Evolutionary conservation across 2,329 filamentous ascomycete genomes (phyloP).

Genomic region (Penicillium thymicola): DNA sequence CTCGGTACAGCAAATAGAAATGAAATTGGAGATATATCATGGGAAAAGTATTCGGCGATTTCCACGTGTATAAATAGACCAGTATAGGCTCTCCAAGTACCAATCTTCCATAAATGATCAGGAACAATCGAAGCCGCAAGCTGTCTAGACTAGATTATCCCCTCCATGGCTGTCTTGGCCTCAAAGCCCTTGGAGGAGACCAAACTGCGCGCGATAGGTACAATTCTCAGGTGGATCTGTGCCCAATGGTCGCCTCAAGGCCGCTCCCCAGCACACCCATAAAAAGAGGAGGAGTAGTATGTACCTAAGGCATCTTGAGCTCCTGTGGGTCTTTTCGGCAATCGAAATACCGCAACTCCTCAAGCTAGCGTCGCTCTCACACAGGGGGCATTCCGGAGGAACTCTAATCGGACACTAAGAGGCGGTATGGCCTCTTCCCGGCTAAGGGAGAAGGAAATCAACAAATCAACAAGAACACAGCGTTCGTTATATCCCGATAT

Average conservation of each 20-base stretch:
- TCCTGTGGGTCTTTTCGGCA: neutral
- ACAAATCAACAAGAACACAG: neutral
- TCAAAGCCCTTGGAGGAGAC: neutral
- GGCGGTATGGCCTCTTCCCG: neutral
- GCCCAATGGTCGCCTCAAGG: neutral
- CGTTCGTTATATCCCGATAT: neutral
- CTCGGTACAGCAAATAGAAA: neutral
- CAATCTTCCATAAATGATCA: neutral
- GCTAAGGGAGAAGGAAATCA: neutral
- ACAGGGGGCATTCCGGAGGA: neutral
- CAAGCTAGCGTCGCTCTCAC: neutral
- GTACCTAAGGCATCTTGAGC: neutral
- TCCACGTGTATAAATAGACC: neutral
- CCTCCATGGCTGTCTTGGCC: neutral
- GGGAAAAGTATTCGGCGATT: neutral
- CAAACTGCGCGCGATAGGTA: neutral
- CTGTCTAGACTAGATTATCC: neutral
- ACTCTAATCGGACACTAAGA: neutral
- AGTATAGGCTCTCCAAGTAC: neutral
- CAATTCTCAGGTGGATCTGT: neutral
- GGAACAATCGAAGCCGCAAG: neutral
- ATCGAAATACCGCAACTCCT: neutral
- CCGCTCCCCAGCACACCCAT: neutral
- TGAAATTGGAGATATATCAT: neutral
- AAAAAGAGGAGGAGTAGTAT: neutral